Evolutionary conservation across 768 basidiomycete genomes (phyloP).

Genomic region (Kwoniella sp.): DNA sequence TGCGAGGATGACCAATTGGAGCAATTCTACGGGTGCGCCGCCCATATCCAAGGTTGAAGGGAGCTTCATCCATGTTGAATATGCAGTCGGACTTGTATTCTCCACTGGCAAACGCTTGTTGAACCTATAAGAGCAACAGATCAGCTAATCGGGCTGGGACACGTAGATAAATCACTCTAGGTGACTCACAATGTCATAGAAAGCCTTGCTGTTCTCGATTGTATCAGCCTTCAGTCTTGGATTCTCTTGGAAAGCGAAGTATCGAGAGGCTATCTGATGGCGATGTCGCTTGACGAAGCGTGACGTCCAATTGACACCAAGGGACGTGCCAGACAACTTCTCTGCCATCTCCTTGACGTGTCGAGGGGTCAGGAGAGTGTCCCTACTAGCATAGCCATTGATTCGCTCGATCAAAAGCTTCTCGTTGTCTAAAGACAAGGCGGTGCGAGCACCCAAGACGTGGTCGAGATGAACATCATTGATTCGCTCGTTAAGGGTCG

Average conservation of each 20-base stretch:
- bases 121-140: constrained; percentile 9
- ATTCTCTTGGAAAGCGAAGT: constrained; percentile 15
- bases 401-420: neutral
- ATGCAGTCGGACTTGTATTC: constrained; percentile 13
- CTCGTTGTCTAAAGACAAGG: constrained; percentile 12
- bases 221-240: constrained; percentile 19
- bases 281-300: constrained; percentile 16
- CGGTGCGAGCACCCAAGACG: neutral
- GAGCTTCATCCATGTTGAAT: constrained; percentile 29
- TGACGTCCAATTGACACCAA: constrained; percentile 21
- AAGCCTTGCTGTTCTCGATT: constrained; percentile 8
- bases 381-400: constrained; percentile 17
- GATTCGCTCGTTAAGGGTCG: constrained; percentile 3
- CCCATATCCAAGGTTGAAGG: constrained; percentile 12
- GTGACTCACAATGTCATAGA: constrained; percentile 17
- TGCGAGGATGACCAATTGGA: constrained; percentile 1
- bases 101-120: constrained; percentile 2
- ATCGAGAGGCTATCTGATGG: neutral
- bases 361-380: constrained; percentile 22
- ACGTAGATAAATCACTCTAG: neutral
- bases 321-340: neutral
- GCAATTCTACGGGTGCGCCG: constrained; percentile 9
- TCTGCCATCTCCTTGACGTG: constrained; percentile 18
- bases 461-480: constrained; percentile 3
- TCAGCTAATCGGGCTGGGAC: neutral